A percentile compares a stretch with the other conserved stretches of the same genome.
These are phyloP conservation scores for Trichoderma sp. DNA, from an alignment of 2,329 filamentous ascomycete species.

Conservation along the genomic window DNA sequence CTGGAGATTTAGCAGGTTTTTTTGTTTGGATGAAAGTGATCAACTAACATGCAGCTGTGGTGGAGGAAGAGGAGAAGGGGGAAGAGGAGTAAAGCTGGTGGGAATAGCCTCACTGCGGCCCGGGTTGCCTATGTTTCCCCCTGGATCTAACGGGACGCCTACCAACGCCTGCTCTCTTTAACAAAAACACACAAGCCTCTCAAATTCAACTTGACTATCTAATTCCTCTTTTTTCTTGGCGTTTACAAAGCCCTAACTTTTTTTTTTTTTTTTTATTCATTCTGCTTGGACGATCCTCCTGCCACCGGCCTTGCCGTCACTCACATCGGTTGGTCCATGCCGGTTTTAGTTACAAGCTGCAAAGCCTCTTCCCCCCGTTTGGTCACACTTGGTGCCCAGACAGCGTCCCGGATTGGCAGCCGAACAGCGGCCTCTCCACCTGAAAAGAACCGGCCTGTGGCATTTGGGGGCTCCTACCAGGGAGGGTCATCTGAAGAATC, in stretches of 20 bases:
- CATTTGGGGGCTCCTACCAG: not conserved
- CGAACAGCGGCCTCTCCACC: conserved; percentile 6
- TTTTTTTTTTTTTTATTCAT: not conserved
- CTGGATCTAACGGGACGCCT: not conserved
- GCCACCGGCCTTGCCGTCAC: conserved; percentile 14
- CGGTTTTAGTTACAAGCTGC: conserved; percentile 7
- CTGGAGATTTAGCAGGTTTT: not conserved
- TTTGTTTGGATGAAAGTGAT: not conserved
- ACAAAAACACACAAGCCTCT: not conserved
- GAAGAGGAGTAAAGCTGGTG: not conserved
- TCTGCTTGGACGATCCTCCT: not conserved
- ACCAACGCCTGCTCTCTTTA: not conserved
- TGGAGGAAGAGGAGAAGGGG: not conserved
- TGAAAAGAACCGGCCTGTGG: not conserved
- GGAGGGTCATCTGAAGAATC: conserved; percentile 7
- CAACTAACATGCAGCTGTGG: conserved; percentile 3
- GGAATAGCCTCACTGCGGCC: conserved; percentile 2
- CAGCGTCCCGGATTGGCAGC: conserved; percentile 13
- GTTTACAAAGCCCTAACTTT: not conserved
- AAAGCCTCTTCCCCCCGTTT: not conserved
- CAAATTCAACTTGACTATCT: not conserved
- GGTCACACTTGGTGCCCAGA: conserved; percentile 1
- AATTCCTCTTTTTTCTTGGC: not conserved
- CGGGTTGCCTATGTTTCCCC: not conserved
- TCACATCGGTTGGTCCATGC: conserved; percentile 15